These are phyloP conservation scores for Scutellaria baicalensis DNA, from an alignment of 257 asterid genomes.

Conservation along the genomic window DNA sequence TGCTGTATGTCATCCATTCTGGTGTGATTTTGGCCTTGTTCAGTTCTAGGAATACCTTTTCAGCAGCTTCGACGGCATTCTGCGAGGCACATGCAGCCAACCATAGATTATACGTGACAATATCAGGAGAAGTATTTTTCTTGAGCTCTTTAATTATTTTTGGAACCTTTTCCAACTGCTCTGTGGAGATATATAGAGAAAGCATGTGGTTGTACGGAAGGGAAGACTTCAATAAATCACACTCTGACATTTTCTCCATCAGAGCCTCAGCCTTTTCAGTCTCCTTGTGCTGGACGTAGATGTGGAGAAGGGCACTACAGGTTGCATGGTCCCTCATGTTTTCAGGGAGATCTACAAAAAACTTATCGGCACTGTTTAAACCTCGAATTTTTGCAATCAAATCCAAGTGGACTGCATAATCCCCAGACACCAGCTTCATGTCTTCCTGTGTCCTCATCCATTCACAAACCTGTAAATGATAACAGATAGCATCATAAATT, in stretches of 20 bases:
- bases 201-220: slow-evolving; percentile 94
- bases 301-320: slow-evolving; percentile 83
- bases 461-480: slow-evolving; percentile 64
- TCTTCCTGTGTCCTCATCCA: slow-evolving; percentile 86
- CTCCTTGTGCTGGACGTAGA: slow-evolving; percentile 64
- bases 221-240: slow-evolving; percentile 54
- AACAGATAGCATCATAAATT: background rate
- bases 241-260: slow-evolving; percentile 76
- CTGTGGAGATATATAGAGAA: slow-evolving; percentile 59
- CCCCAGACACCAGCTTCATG: slow-evolving; percentile 75
- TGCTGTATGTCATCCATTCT: slow-evolving; percentile 90
- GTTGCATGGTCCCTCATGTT: slow-evolving; percentile 65
- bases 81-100: slow-evolving; percentile 62
- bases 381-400: slow-evolving; percentile 85
- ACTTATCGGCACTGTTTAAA: slow-evolving; percentile 76
- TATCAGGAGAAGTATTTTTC: slow-evolving; percentile 71
- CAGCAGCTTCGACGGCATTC: slow-evolving; percentile 63
- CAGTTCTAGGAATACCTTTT: slow-evolving; percentile 50
- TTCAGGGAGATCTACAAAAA: slow-evolving; percentile 77
- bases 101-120: slow-evolving; percentile 78
- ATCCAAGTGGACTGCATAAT: slow-evolving; percentile 89
- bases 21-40: slow-evolving; percentile 63
- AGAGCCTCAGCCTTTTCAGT: slow-evolving; percentile 65
- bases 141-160: slow-evolving; percentile 45
- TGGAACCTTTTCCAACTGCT: slow-evolving; percentile 61